Evolutionary conservation across 352 stramenopile species (phyloP), one percentile per base, ranked within the genome.

Genomic region (Phytophthora sansomeana): DNA sequence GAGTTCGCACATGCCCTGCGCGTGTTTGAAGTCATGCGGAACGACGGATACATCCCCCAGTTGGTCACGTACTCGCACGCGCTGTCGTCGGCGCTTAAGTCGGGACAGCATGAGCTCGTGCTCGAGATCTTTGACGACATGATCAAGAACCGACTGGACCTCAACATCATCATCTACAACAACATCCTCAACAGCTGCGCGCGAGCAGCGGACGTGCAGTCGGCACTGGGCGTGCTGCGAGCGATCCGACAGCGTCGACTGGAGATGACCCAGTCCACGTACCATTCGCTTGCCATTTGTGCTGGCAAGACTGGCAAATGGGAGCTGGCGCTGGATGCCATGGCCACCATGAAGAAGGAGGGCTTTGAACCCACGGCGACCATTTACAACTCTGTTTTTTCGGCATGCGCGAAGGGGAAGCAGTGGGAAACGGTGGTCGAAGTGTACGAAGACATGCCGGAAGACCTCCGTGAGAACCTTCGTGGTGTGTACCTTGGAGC

Each of bases 121-220:
- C 83, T 96, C 35, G 83, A 96, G 70, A 93, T 96, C 58, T 96
- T 96, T 60, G 85, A 93, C 66, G 87, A 96, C 53, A 91, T 96
- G 83, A 72, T 96, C 38, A 76, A 70, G 48, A 81, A 94, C 63
- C 78, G 83, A 21, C 68, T 92, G 24, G 81, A 94, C 7, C 74
- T 85, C 14, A 83, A 75, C 21, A 90, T 92, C 41, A 67, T 96
- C 28, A 92, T 90, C 55, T 93, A 92, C 80, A 95, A 95, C 68
- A 95, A 80, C 59, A 90, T 95, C 29, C 75, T 96, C 46, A 93
- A 94, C 70, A 92, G 82, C 56, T 96, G 87, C 41, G 87, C 83
- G 16, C 84, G 85, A 28, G 77, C 88, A 5, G 78, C 69, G 5
- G 87, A 96, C 58, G 83, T 82, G 16, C 80, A 92, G 36, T 92